A percentile compares a stretch with the other conserved stretches of the same genome.
phyloP scores from a whole-genome alignment of 1,284 basidiomycete genomes.

The Cryptococcus sp. region DNA sequence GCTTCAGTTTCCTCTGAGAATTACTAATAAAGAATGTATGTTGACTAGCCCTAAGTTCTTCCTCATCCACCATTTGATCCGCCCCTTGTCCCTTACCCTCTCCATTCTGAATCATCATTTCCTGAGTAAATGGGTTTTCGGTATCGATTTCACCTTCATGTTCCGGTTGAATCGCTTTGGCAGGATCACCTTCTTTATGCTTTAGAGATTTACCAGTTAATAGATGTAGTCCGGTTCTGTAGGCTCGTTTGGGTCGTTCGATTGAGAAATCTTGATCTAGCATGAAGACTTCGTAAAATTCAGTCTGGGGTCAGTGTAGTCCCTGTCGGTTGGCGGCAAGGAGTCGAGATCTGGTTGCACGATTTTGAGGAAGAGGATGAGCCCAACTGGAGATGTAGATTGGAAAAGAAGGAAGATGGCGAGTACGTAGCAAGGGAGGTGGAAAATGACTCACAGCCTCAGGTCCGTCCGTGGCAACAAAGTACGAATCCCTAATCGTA shows the following conservation, averaged over 20 bases:
- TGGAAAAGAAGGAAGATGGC: background rate
- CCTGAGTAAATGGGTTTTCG: constrained; percentile 29
- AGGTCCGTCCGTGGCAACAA: constrained; percentile 81
- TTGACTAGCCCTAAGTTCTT: constrained; percentile 48
- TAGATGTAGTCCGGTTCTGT: constrained; percentile 40
- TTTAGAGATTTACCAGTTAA: constrained; percentile 24
- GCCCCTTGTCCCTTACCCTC: constrained; percentile 27
- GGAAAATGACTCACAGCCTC: constrained; percentile 61
- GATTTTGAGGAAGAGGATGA: background rate
- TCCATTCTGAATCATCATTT: constrained; percentile 27
- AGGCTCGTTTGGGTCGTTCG: constrained; percentile 53
- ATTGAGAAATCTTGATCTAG: constrained; percentile 87
- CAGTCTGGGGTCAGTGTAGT: constrained; percentile 51
- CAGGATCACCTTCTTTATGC: constrained; percentile 6
- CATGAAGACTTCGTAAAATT: constrained; percentile 89
- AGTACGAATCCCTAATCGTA: constrained; percentile 86
- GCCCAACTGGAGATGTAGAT: background rate
- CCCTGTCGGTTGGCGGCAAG: too few species aligned
- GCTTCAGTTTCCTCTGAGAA: constrained; percentile 80
- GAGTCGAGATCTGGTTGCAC: background rate
- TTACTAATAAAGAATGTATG: constrained; percentile 95
- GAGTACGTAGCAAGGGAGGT: background rate
- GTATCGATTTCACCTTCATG: constrained; percentile 15
- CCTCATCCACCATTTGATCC: constrained; percentile 24
- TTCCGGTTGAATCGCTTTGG: background rate